These are phyloP conservation scores for Metarhizium robertsii DNA, from an alignment of 2,329 filamentous ascomycete species.

Conservation along the genomic window DNA sequence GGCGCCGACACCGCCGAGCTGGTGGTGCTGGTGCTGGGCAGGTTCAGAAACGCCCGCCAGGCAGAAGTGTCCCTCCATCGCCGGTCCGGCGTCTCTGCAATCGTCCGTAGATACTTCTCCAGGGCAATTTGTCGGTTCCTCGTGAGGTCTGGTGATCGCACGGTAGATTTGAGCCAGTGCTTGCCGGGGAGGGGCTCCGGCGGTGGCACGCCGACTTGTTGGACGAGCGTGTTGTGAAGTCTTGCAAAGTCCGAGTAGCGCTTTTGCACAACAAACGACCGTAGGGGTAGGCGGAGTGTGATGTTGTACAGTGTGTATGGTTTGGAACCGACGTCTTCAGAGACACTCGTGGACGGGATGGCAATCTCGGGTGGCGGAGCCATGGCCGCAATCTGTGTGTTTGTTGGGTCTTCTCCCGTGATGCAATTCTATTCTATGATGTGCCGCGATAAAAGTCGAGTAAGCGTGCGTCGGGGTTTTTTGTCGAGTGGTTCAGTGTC, in stretches of 20 bases:
- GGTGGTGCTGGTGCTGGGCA: conserved; percentile 45
- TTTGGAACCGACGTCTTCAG: conserved; percentile 43
- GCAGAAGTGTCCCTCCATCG: conserved; percentile 65
- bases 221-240: conserved; percentile 54
- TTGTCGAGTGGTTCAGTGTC: too few relatives aligned
- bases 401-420: neutral
- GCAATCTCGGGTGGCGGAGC: conserved; percentile 57
- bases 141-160: conserved; percentile 59
- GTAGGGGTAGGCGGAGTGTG: conserved; percentile 64
- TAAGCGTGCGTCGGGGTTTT: too few relatives aligned
- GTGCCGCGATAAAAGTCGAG: neutral
- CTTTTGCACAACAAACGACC: conserved; percentile 67
- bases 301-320: conserved; percentile 73
- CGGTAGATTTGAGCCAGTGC: conserved; percentile 67
- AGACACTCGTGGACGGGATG: conserved; percentile 55
- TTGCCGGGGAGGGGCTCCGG: conserved; percentile 62
- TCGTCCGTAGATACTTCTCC: conserved; percentile 61
- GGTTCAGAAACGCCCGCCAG: conserved; percentile 66
- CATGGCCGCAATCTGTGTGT: conserved; percentile 35
- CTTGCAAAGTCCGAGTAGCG: conserved; percentile 72
- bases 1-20: conserved; percentile 39
- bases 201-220: conserved; percentile 52
- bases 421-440: neutral
- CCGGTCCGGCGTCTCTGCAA: conserved; percentile 64
- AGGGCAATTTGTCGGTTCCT: conserved; percentile 60